Evolutionary conservation across 164 flowering plant species (phyloP).

Genomic region (Paratinospora sagittata): DNA sequence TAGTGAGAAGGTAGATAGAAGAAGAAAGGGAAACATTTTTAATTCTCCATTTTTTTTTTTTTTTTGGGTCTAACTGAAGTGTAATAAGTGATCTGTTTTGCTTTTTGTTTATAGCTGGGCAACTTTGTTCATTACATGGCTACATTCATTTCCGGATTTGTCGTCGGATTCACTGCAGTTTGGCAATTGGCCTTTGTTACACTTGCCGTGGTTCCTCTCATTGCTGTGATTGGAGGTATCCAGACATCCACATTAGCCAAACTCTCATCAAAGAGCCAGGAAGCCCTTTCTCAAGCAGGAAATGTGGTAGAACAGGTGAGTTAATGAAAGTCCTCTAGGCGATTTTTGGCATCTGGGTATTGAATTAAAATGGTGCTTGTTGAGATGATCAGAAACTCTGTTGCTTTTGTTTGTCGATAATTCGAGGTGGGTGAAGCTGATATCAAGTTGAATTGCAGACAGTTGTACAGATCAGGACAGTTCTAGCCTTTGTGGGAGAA

Average conservation of each 20-base stretch:
- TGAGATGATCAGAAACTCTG: background rate
- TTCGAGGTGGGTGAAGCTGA: conserved; percentile 16
- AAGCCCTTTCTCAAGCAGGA: conserved; percentile 83
- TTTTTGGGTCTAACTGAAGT: background rate
- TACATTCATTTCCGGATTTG: conserved; percentile 87
- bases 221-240: conserved; percentile 87
- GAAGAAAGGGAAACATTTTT: background rate
- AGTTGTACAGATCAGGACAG: conserved; percentile 80
- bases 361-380: background rate
- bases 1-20: conserved; percentile 95
- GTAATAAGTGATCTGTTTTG: conserved; percentile 9
- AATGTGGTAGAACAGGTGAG: conserved; percentile 85
- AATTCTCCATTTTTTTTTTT: background rate
- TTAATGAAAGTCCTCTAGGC: background rate
- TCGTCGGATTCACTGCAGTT: conserved; percentile 92
- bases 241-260: conserved; percentile 69
- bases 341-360: background rate
- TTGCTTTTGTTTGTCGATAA: background rate
- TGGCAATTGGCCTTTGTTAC: conserved; percentile 95
- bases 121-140: conserved; percentile 95
- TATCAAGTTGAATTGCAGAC: conserved; percentile 52
- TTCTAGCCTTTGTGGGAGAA: conserved; percentile 84
- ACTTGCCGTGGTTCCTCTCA: conserved; percentile 87
- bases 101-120: conserved; percentile 55
- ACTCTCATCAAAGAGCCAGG: conserved; percentile 78